phyloP scores from a whole-genome alignment of 257 asterid species.

The Henckelia pumila region DNA sequence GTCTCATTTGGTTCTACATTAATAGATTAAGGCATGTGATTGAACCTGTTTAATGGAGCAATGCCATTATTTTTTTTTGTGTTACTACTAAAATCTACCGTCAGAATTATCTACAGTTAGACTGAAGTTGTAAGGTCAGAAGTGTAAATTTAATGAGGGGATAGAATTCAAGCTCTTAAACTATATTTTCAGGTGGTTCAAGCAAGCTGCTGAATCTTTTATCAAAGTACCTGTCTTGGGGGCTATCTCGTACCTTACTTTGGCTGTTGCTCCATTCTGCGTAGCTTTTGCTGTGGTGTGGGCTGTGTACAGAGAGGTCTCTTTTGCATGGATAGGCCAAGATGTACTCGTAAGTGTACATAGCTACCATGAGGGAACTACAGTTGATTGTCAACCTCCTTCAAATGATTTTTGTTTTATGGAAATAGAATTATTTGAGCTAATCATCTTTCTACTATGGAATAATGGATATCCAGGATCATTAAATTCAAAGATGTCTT shows the following conservation, averaged over 20 bases:
- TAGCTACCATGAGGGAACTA: background rate
- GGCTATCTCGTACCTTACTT: constrained; percentile 63
- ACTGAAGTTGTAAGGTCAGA: background rate
- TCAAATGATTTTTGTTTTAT: no score
- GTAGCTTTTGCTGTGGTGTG: constrained; percentile 75
- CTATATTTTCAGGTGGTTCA: constrained; percentile 39
- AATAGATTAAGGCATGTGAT: background rate
- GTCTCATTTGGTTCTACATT: background rate
- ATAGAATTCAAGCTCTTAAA: constrained; percentile 1
- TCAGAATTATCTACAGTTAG: background rate
- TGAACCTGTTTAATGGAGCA: background rate
- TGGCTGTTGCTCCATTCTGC: constrained; percentile 88
- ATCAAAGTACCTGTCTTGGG: constrained; percentile 53
- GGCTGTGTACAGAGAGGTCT: constrained; percentile 61
- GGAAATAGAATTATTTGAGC: background rate
- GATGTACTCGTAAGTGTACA: constrained; percentile 70
- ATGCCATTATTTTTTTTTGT: background rate
- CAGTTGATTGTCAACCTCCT: background rate
- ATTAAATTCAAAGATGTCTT: background rate
- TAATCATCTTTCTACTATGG: background rate
- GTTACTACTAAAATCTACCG: background rate
- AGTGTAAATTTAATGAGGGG: constrained; percentile 3
- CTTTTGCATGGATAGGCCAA: constrained; percentile 95
- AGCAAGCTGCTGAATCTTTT: constrained; percentile 34
- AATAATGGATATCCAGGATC: background rate